Base-by-base conservation (phyloP, 805 yeast species). In the Saccharomycopsis babjevae region DNA sequence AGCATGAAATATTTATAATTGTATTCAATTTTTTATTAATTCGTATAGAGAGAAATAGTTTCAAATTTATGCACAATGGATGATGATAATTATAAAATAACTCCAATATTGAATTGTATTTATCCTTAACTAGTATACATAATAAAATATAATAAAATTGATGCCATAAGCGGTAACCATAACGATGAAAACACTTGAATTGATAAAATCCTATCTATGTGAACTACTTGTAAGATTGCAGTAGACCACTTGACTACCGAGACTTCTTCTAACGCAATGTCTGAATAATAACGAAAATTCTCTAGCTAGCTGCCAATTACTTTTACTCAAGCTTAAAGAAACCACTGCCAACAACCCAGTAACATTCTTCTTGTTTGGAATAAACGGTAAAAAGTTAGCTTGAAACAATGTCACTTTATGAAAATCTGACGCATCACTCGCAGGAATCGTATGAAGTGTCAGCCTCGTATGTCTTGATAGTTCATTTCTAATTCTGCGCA, bases 301-400 rank as follows among this genome's bases (percentile, higher is more conserved):
- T 56, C 73, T 72, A 13, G 84, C 84, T 58, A 84, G 72, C 56
- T 81, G 82, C 83, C 85, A 85, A 57, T 77, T 76, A 58, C 81
- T 75, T 20, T 68, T 69, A 38, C 68, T 68, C 61, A 78, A 73
- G 42, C 73, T 68, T n/a, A 71, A 69, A 15, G 79, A 74, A 56
- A 82, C 74, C 62, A 79, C 66, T 57, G 73, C 73, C 64, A 85
- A 68, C 56, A 87, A 69, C 0, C 92, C 92, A 11, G 81, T 79
- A 34, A 84, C 72, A 57, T 80, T 73, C 61, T 83, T 76, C 66
- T 76, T 67, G 66, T 59, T 64, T 59, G 18, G 68, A 13, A 63
- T 56, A 38, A 11, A 16, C 7, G 60, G 52, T 18, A 64, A 52
- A 10, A 50, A 36, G 7, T 50, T 54, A 2, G 66, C 66, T 50